These are phyloP conservation scores for Neopestalotiopsis clavispora DNA, from an alignment of 2,329 filamentous ascomycete species.

Conservation along the genomic window DNA sequence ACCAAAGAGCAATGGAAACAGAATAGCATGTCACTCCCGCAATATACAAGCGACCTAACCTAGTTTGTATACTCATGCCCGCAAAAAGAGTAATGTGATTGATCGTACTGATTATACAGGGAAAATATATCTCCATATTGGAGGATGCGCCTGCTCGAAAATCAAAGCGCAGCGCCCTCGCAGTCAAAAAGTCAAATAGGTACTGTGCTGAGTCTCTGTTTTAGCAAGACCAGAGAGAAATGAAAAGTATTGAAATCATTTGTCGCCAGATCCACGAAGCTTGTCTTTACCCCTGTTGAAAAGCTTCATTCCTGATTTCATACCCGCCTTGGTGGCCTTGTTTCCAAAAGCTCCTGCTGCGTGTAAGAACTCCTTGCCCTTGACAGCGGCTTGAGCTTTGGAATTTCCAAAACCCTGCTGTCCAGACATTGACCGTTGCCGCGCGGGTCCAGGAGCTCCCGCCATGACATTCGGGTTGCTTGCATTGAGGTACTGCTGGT, in stretches of 20 bases:
- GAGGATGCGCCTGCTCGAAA: neutral
- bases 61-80: neutral
- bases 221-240: conserved; percentile 35
- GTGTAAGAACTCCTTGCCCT: conserved; percentile 88
- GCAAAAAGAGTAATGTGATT: neutral
- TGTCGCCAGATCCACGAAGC: conserved; percentile 75
- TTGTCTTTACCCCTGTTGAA: conserved; percentile 91
- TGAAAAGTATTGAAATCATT: conserved; percentile 78
- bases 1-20: neutral
- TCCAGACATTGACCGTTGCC: conserved; percentile 34
- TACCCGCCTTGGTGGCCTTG: conserved; percentile 86
- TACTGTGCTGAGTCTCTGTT: neutral
- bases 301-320: conserved; percentile 88
- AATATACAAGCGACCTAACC: neutral
- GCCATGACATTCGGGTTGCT: conserved; percentile 40
- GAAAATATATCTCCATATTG: neutral
- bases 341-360: conserved; percentile 89
- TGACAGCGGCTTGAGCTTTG: conserved; percentile 72
- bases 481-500: conserved; percentile 62
- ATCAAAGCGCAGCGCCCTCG: neutral
- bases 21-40: neutral
- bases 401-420: conserved; percentile 57
- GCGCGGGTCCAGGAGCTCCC: conserved; percentile 32
- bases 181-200: neutral
- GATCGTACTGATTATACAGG: neutral